Evolutionary conservation across 768 basidiomycete genomes (phyloP).

Genomic region (Amylocystis lapponica): DNA sequence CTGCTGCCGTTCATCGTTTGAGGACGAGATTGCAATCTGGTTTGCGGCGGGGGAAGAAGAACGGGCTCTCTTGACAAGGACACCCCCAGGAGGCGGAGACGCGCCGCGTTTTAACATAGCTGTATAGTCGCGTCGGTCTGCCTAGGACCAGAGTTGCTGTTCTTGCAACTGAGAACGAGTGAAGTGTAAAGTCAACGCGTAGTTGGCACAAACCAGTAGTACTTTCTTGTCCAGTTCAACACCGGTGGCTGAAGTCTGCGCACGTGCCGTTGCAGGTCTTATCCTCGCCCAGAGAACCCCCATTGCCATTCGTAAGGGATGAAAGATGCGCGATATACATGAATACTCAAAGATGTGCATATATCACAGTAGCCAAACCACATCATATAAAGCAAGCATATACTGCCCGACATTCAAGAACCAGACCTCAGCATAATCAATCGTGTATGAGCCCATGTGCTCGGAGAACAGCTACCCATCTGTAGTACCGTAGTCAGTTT

Average conservation of each 20-base stretch:
- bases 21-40: constrained; percentile 74
- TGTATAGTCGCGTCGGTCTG: no score
- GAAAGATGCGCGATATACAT: no score
- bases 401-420: neutral
- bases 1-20: constrained; percentile 66
- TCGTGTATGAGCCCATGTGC: constrained; percentile 40
- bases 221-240: no score
- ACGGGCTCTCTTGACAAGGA: constrained; percentile 58
- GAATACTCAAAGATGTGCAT: neutral
- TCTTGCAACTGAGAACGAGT: no score
- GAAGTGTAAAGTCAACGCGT: no score
- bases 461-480: constrained; percentile 62
- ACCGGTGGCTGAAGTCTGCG: no score
- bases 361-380: neutral
- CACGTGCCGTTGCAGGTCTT: no score
- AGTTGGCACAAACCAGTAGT: no score
- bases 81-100: constrained; percentile 49
- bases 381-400: neutral
- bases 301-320: no score
- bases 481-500: constrained; percentile 22
- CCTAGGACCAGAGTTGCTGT: no score
- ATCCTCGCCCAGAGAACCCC: no score
- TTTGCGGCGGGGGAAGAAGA: constrained; percentile 47
- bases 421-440: no score
- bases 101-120: constrained; percentile 68